Conservation (phyloP, 1,284 basidiomycete genomes). For the Sporisorium sorghi region DNA sequence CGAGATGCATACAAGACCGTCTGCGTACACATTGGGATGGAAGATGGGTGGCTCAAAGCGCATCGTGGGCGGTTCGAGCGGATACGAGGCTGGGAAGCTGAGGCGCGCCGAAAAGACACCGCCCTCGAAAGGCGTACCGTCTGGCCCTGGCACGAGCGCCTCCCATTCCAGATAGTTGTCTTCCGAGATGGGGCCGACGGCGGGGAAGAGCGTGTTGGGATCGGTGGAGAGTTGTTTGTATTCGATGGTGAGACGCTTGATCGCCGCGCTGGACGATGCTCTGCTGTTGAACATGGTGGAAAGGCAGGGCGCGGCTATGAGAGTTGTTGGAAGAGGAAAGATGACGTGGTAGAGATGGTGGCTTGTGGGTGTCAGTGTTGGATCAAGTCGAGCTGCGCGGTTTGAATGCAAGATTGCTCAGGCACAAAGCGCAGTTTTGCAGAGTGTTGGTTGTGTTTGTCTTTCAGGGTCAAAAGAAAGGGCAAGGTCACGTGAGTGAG, state of each 20-base stretch:
- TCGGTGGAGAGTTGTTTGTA: constrained; percentile 68
- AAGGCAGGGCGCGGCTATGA: neutral
- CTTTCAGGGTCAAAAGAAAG: constrained; percentile 3
- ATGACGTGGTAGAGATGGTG: neutral
- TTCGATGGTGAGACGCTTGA: constrained; percentile 68
- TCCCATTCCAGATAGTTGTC: constrained; percentile 99
- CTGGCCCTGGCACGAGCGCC: constrained; percentile 93
- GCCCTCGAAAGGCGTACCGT: constrained; percentile 98
- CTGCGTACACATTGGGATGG: constrained; percentile 96
- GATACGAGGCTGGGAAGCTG: constrained; percentile 75
- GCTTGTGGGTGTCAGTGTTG: neutral
- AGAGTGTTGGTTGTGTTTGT: constrained; percentile 1
- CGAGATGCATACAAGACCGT: constrained; percentile 96
- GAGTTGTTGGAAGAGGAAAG: neutral
- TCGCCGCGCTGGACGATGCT: constrained; percentile 56
- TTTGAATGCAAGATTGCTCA: neutral
- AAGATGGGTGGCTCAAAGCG: constrained; percentile 95
- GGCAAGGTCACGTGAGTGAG: neutral
- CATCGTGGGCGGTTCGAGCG: constrained; percentile 75
- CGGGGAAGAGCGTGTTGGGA: constrained; percentile 66
- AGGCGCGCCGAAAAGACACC: constrained; percentile 94
- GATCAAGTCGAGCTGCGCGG: neutral
- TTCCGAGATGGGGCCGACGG: constrained; percentile 85
- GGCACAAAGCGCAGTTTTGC: neutral
- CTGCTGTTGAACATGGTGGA: constrained; percentile 54